Evolutionary conservation across 192 early-diverging fungal species (phyloP), one percentile per base, ranked within the genome.

Genomic region (Umbelopsis ramanniana): DNA sequence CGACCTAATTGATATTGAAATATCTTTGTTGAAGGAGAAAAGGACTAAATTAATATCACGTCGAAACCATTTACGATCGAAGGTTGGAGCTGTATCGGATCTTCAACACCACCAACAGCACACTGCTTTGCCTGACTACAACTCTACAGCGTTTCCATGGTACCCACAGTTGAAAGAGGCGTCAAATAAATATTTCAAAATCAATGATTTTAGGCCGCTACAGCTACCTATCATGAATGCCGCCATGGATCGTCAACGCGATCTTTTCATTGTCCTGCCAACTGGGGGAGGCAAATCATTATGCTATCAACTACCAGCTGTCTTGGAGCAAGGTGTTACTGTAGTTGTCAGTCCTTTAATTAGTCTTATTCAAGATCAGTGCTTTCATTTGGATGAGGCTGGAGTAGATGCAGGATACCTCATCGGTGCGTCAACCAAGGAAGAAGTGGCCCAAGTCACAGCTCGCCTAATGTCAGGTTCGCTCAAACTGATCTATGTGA

Each of bases 271-370:
- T 43, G 84, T 97, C 26, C 94, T 99, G 91, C 96, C 97, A 2
- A 97, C 96, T 0, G 97, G 97, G 40, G 96, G 95, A 6, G 97
- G 96, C 14, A 99, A 99, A 77, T 93, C 90, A 38, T 83, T 97
- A 21, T 99, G 97, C 79, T 97, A 97, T 77, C 95, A 96, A 82
- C 83, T 98, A 10, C 95, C 95, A 0, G 93, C 95, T 5, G 73
- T 93, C 23, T 67, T 95, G n/a, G 93, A 91, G 14, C 74, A 78
- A 29, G 95, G 93, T 7, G 79, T 98, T 11, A 97, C 95, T 0
- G 68, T 97, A 26, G 96, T 98, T 7, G 87, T 98, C 24, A 96
- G 94, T 17, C 97, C 96, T 4, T 83, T 99, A 26, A 80, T 99
- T 24, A 95, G 95, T 19, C 85, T 99, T 26, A 98, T 99, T 74